Base-by-base conservation (phyloP, 2,329 filamentous ascomycete species). In the Fusarium nelsonii region DNA sequence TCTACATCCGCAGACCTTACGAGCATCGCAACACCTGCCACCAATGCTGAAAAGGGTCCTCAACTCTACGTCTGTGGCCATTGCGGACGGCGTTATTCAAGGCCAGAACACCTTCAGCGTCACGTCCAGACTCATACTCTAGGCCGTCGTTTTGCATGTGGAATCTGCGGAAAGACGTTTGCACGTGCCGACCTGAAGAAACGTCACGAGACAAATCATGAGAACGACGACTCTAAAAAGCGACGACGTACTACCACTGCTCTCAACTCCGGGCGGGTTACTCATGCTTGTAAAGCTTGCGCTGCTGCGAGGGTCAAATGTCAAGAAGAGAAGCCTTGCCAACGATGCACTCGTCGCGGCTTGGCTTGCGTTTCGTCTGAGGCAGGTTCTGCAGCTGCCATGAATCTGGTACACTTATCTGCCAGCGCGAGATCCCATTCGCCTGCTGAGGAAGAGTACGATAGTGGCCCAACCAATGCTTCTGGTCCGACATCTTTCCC, bases 221-320 rank as follows among this genome's bases (percentile, higher is more conserved):
- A 83, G 28, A 84, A 84, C 64, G 83, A 83, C 63, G 78, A 81
- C 30, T 78, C 79, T 46, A 84, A 84, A 69, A 85, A 83, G 69
- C 78, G 84, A 34, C 80, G 84, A 36, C 81, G 83, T 14, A 81
- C 81, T 51, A 80, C 80, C 43, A 75, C 82, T 2, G 82, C 82
- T 1, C 81, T 82, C 4, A 81, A 79, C 16, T 78, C 82, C 3
- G 81, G 83, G 20, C 83, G 85, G 14, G 85, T 87, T 12, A 84
- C 82, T 11, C 84, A 86, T 66, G 85, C 85, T 15, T 87, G 85
- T 66, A 81, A 81, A 26, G 77, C 83, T 11, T 87, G 85, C 65
- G 84, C 85, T 5, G 74, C 80, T 18, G 84, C 85, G 12, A 79
- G 85, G 20, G 84, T 87, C 44, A 87, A 87, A 68, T 87, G 85